phyloP scores from a whole-genome alignment of 345 rosid species.

The Heritiera fomes region DNA sequence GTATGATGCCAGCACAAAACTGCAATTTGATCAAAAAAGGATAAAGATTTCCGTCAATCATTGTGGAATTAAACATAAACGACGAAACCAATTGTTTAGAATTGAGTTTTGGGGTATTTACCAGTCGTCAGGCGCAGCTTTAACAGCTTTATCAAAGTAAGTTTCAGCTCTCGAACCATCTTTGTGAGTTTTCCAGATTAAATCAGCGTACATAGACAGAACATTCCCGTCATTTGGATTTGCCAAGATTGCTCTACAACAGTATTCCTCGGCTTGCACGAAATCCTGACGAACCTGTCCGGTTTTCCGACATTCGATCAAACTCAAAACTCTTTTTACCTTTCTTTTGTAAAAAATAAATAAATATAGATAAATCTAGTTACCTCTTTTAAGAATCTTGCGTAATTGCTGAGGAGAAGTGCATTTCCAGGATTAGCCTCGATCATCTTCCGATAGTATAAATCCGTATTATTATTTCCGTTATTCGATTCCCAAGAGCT shows the following conservation, averaged over 20 bases:
- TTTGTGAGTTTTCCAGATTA: conserved; percentile 74
- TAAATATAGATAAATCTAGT: neutral
- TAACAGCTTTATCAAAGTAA: conserved; percentile 78
- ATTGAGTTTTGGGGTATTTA: conserved; percentile 17
- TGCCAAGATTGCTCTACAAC: conserved; percentile 69
- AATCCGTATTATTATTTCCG: conserved; percentile 48
- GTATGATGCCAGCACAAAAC: conserved; percentile 85
- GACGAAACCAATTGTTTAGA: neutral
- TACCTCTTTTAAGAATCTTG: conserved; percentile 91
- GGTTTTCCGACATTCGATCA: conserved; percentile 7
- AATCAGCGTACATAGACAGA: conserved; percentile 80
- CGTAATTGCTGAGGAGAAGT: conserved; percentile 81
- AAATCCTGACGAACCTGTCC: conserved; percentile 65
- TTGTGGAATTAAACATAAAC: neutral
- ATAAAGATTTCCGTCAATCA: neutral
- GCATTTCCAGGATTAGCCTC: conserved; percentile 82
- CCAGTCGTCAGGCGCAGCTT: conserved; percentile 85
- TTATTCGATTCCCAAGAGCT: conserved; percentile 33
- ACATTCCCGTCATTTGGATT: conserved; percentile 69
- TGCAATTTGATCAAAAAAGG: conserved; percentile 27
- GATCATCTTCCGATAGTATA: conserved; percentile 75
- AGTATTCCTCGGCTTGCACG: conserved; percentile 77
- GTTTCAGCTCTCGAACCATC: conserved; percentile 71
- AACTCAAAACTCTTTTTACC: neutral
- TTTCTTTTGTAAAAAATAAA: neutral